Evolutionary conservation across 495 filamentous ascomycete genomes (phyloP), one percentile per base, ranked within the genome.

Genomic region (Annulohypoxylon maeteangense): DNA sequence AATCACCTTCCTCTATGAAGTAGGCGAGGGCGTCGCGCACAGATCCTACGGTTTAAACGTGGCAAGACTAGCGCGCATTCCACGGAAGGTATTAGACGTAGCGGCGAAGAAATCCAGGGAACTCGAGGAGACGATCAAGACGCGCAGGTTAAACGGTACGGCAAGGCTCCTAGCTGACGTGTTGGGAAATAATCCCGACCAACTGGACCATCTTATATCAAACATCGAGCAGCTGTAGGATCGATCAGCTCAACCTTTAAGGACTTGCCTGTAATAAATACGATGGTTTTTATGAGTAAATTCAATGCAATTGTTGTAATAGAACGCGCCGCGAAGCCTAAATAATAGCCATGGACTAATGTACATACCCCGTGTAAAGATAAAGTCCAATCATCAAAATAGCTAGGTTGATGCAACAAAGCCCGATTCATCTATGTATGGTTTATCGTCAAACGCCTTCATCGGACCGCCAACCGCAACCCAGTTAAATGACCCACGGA

Each of bases 1-100:
- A 23, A 91, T 96, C 34, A 94, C 92, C 0, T 96, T 95, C 74
- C 78, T 95, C 6, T 95, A 95, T 74, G 89, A 92, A 72, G 89
- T 97, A 1, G 89, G 86, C 3, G 92, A 95, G 65, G 96, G 96
- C 0, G 91, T 96, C 2, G 95, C 96, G 10, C 94, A 97, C 83
- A 87, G 95, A 11, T 93, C 90, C 34, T 99, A 99, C 75, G 95
- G 95, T 2, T 79, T 99, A 14, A 98, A 98, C 77, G 95, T 98
- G 23, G 95, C 95, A 5, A 83, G 92, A 29, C 77, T 99, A 56
- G 96, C 96, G 31, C 90, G 92, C 56, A 84, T 99, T 29, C 94
- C 96, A 4, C 81, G 85, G 12, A 79, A 85, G 14, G 89, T 97
- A 32, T 75, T 98, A 20, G 90, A 95, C 20, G 83, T 92, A 31